Conservation (phyloP, 1,284 basidiomycete species). For the Leccinum solheimii region DNA sequence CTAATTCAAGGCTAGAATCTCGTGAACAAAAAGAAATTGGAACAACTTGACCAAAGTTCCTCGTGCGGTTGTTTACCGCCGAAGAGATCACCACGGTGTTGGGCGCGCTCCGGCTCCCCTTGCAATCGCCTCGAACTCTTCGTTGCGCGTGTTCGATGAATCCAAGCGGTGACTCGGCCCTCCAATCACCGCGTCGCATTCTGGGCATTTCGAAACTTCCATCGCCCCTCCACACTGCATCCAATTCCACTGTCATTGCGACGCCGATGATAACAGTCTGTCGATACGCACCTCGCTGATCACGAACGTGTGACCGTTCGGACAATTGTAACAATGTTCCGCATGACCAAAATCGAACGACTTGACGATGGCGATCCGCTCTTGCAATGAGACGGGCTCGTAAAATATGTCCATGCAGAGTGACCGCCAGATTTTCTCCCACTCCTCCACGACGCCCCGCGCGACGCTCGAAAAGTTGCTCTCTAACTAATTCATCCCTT, state of each 20-base stretch:
- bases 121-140: slow-evolving; percentile 47
- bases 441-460: slow-evolving; percentile 39
- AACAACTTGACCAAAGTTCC: not conserved
- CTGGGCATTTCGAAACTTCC: slow-evolving; percentile 46
- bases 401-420: slow-evolving; percentile 41
- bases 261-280: not conserved
- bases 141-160: slow-evolving; percentile 42
- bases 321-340: slow-evolving; percentile 49
- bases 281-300: slow-evolving; percentile 41
- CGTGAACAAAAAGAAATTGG: not conserved
- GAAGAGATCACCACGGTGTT: slow-evolving; percentile 19
- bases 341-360: slow-evolving; percentile 43
- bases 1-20: not conserved
- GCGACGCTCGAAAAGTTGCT: slow-evolving; percentile 36
- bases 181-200: slow-evolving; percentile 55
- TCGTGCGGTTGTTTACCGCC: not conserved
- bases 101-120: slow-evolving; percentile 8
- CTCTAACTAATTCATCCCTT: slow-evolving; percentile 40
- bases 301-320: slow-evolving; percentile 50
- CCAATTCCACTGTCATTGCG: slow-evolving; percentile 3
- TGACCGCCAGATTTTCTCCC: slow-evolving; percentile 34
- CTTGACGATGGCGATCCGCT: slow-evolving; percentile 44
- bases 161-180: slow-evolving; percentile 45
- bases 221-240: slow-evolving; percentile 56
- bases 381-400: slow-evolving; percentile 42